phyloP scores from a whole-genome alignment of 2,329 filamentous ascomycete species.

The Fusarium bactridioides region DNA sequence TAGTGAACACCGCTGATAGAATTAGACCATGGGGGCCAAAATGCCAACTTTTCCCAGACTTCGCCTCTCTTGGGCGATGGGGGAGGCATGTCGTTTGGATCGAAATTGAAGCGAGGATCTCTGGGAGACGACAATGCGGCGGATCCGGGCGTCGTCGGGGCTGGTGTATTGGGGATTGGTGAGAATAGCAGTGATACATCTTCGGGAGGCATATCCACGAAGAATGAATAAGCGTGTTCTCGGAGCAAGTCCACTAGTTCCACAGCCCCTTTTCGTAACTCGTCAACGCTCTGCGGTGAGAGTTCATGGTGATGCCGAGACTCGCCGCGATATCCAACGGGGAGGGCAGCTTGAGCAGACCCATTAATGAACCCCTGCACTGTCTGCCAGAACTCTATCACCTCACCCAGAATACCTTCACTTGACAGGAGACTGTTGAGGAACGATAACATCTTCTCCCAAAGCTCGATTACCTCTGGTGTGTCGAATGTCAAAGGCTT shows the following conservation, averaged over 20 bases:
- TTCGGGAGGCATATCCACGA: slow-evolving; percentile 86
- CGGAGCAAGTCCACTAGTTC: slow-evolving; percentile 87
- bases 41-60: slow-evolving; percentile 91
- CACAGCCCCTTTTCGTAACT: slow-evolving; percentile 78
- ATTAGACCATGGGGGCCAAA: slow-evolving; percentile 95
- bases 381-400: slow-evolving; percentile 93
- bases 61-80: slow-evolving; percentile 82
- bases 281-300: slow-evolving; percentile 71
- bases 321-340: slow-evolving; percentile 81
- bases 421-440: slow-evolving; percentile 77
- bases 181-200: slow-evolving; percentile 90
- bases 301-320: slow-evolving; percentile 84
- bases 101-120: slow-evolving; percentile 81
- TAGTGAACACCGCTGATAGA: slow-evolving; percentile 93
- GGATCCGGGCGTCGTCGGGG: slow-evolving; percentile 43
- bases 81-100: slow-evolving; percentile 77
- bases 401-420: slow-evolving; percentile 84
- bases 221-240: slow-evolving; percentile 81
- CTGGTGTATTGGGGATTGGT: slow-evolving; percentile 71
- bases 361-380: slow-evolving; percentile 90
- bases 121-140: slow-evolving; percentile 62
- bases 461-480: slow-evolving; percentile 83
- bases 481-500: slow-evolving; percentile 75
- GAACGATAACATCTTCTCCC: slow-evolving; percentile 86
- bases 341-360: slow-evolving; percentile 80